Evolutionary conservation across 495 filamentous ascomycete species (phyloP).

Genomic region (Endocarpon pusillum): DNA sequence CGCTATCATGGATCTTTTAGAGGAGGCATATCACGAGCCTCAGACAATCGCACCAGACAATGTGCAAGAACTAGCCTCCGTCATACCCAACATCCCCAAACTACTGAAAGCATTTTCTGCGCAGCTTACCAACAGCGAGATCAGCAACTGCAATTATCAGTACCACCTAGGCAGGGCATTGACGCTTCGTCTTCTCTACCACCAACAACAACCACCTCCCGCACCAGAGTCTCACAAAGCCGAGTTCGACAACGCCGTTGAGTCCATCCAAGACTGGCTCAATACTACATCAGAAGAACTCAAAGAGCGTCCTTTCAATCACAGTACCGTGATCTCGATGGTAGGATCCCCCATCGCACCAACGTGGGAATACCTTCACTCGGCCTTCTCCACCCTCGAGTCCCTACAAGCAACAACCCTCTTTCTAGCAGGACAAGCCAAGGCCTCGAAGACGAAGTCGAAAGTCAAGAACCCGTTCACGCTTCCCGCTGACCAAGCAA

Average conservation of each 20-base stretch:
- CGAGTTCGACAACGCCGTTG: background rate
- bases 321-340: conserved; percentile 14
- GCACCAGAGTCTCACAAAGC: background rate
- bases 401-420: conserved; percentile 16
- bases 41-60: too few species aligned
- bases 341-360: conserved; percentile 17
- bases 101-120: background rate
- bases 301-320: conserved; percentile 8
- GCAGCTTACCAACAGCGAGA: background rate
- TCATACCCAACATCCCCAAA: background rate
- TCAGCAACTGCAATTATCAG: background rate
- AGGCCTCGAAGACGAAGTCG: background rate
- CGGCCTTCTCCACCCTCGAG: conserved; percentile 20
- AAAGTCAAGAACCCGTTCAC: background rate
- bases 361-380: conserved; percentile 26
- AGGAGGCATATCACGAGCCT: too few species aligned
- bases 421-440: too few species aligned
- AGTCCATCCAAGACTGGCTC: background rate
- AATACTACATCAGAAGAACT: background rate
- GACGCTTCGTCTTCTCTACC: background rate
- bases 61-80: background rate
- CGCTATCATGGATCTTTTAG: too few species aligned
- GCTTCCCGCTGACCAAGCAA: background rate
- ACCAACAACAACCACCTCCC: too few species aligned
- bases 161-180: background rate